Evolutionary conservation across 2,329 filamentous ascomycete genomes (phyloP).

Genomic region (Samsoniella hepiali): DNA sequence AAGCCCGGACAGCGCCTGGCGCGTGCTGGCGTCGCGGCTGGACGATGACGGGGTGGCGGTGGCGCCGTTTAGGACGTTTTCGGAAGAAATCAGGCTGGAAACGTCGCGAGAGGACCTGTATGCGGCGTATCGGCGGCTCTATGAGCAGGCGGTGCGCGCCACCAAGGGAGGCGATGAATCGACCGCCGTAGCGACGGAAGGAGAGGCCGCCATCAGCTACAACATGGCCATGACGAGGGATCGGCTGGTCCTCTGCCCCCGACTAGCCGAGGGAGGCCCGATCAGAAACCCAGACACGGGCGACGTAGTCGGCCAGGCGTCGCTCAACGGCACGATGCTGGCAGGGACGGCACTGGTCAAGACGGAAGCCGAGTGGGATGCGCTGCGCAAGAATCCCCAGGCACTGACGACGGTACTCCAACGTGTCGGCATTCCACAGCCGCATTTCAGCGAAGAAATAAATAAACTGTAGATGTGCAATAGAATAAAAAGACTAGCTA

Average conservation of each 20-base stretch:
- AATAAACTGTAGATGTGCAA: conserved; percentile 14
- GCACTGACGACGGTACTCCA: conserved; percentile 26
- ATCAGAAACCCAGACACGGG: conserved; percentile 30
- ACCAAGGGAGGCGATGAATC: conserved; percentile 25
- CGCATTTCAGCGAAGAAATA: background rate
- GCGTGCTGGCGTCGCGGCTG: conserved; percentile 45
- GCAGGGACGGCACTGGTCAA: conserved; percentile 64
- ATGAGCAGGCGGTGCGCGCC: conserved; percentile 42
- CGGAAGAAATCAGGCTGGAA: conserved; percentile 33
- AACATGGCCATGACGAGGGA: conserved; percentile 58
- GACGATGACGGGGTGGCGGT: conserved; percentile 13
- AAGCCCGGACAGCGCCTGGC: conserved; percentile 39
- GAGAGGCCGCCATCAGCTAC: conserved; percentile 56
- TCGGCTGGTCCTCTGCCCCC: conserved; percentile 53
- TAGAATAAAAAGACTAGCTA: background rate
- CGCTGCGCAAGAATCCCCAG: conserved; percentile 39
- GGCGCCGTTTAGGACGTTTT: conserved; percentile 46
- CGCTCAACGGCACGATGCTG: conserved; percentile 61
- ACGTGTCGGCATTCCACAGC: conserved; percentile 31
- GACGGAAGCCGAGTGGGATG: conserved; percentile 55
- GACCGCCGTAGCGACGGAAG: conserved; percentile 29
- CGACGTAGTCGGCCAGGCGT: conserved; percentile 40
- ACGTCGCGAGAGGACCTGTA: conserved; percentile 39
- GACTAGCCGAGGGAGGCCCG: conserved; percentile 48
- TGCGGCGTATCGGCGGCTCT: conserved; percentile 45